Percentiles rank a stretch among this genome's conserved stretches.
phyloP scores from a whole-genome alignment of 352 stramenopile species.

The Globisporangium heterothallicum region DNA sequence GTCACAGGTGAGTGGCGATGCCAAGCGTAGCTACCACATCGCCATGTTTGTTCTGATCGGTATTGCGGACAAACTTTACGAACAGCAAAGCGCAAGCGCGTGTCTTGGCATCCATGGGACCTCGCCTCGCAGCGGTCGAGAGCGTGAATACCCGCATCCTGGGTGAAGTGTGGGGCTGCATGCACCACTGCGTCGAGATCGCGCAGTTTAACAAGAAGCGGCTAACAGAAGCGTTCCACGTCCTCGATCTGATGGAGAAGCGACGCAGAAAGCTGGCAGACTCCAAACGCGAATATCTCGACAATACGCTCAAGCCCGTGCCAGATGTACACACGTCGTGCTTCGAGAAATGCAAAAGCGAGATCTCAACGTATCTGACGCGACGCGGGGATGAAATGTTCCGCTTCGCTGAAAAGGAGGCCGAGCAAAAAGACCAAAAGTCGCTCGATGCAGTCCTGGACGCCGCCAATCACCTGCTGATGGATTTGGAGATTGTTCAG shows the following conservation, averaged over 20 bases:
- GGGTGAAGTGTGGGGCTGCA: conserved; percentile 71
- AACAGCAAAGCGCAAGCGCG: conserved; percentile 59
- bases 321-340: conserved; percentile 39
- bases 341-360: conserved; percentile 51
- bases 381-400: conserved; percentile 64
- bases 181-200: conserved; percentile 82
- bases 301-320: conserved; percentile 51
- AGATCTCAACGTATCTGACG: conserved; percentile 52
- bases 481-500: conserved; percentile 78
- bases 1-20: conserved; percentile 70
- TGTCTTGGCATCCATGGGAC: conserved; percentile 63
- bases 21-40: too few relatives aligned
- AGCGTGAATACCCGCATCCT: conserved; percentile 54
- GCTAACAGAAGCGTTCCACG: conserved; percentile 59
- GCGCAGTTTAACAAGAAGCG: conserved; percentile 68
- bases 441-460: conserved; percentile 55
- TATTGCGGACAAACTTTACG: too few relatives aligned
- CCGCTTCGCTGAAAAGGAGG: conserved; percentile 42
- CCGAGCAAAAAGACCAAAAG: conserved; percentile 42
- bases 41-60: too few relatives aligned
- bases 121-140: conserved; percentile 59
- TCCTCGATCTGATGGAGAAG: conserved; percentile 74
- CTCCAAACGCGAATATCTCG: conserved; percentile 61
- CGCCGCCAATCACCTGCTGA: conserved; percentile 64
- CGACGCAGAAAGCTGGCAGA: conserved; percentile 44